phyloP scores from a whole-genome alignment of 2,329 filamentous ascomycete genomes.

The Sclerotiophoma versabilis region DNA sequence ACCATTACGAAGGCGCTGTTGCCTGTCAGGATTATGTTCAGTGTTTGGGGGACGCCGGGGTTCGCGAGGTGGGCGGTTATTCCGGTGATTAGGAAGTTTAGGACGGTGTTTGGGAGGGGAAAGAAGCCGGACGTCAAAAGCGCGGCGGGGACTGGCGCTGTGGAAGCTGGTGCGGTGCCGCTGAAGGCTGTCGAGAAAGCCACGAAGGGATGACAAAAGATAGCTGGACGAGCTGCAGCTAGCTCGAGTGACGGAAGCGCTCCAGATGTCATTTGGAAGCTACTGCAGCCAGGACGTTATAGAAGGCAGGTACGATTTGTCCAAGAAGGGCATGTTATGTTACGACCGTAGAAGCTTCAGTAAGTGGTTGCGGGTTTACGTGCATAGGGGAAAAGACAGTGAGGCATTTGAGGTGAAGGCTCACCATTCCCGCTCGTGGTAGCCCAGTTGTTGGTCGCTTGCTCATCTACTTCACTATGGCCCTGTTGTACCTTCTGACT shows the following conservation, averaged over 20 bases:
- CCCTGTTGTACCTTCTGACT: too few species aligned
- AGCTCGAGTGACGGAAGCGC: conserved; percentile 12
- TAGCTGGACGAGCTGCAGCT: not conserved
- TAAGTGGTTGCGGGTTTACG: not conserved
- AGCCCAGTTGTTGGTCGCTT: not conserved
- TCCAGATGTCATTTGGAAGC: conserved; percentile 1
- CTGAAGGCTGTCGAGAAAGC: conserved; percentile 21
- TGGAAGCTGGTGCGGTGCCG: conserved; percentile 40
- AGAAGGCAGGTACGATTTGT: not conserved
- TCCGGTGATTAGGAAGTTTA: conserved; percentile 42
- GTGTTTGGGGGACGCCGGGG: conserved; percentile 91
- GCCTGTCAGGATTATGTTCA: conserved; percentile 76
- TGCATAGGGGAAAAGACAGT: not conserved
- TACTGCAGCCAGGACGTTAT: not conserved
- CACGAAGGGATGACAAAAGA: not conserved
- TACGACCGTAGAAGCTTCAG: not conserved
- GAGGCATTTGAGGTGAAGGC: not conserved
- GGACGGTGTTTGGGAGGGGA: conserved; percentile 48
- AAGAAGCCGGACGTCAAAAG: conserved; percentile 27
- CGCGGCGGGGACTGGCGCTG: conserved; percentile 44
- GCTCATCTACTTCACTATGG: not conserved
- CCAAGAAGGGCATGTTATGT: not conserved
- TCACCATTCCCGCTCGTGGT: too few species aligned
- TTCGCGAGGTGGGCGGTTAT: conserved; percentile 66
- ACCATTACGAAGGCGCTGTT: conserved; percentile 86